Evolutionary conservation across 2,329 filamentous ascomycete species (phyloP), one percentile per base, ranked within the genome.

Genomic region (Ophiostoma angusticollis): DNA sequence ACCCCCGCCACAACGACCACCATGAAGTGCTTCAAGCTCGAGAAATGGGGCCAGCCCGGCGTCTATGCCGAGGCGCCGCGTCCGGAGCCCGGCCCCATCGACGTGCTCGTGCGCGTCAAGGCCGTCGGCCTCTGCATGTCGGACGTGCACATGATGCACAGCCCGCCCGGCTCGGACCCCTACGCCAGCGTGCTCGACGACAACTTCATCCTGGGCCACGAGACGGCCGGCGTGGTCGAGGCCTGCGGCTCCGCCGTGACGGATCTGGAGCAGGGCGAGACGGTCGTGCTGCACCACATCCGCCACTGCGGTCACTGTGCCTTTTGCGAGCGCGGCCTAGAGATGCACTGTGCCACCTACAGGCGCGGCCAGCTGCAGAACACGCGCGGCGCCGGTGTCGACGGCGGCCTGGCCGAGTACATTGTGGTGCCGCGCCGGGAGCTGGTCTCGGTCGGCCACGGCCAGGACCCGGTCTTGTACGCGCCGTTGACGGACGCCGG

Each of bases 401-500:
- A 38, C 22, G 36, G 36, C 21, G 36, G 36, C 4, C 29, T 38
- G 21, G 36, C 36, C 14, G 36, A 32, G 29, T 38, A 24, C 17
- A 29, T 38, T 5, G 36, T 32, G 21, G 36, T 38, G 21, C 29
- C 36, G n/a, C 36, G 36, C 36, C 11, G 18, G 11, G 36, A 38
- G 36, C 19, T 38, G 9, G 25, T 38, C 8, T n/a, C 11, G 1
- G 36, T 38, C n/a, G 36, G 36, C 21, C n/a, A 25, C 21, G 35
- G 9, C 11, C n/a, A 25, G 12, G 36, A 38, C 29, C 36, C 36
- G 6, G 36, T 32, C 9, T 29, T 11, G 14, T 38, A 31, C 12
- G 36, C 36, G 9, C 36, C 36, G 14, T 29, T 38, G 29, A 38
- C 29, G n/a, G 36, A 38, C 29, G 36, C 36, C n/a, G 36, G 36